phyloP scores from a whole-genome alignment of 2,329 filamentous ascomycete species.

The Claviceps sp. region DNA sequence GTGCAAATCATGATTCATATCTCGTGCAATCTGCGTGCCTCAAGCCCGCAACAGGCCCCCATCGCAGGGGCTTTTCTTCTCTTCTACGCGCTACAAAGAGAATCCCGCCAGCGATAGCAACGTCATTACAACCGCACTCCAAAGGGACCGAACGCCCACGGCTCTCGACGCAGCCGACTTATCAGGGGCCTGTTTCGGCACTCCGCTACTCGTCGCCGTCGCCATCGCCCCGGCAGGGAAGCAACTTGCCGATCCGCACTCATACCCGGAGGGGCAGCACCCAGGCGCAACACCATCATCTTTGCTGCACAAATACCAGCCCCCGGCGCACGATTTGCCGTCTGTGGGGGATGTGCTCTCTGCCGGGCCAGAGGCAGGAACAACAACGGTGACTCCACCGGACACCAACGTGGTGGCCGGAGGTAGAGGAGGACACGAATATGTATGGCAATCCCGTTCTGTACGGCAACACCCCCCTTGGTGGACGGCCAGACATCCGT shows the following conservation, averaged over 20 bases:
- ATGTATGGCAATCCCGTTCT: slow-evolving; percentile 69
- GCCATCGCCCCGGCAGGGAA: slow-evolving; percentile 38
- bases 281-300: slow-evolving; percentile 52
- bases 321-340: slow-evolving; percentile 49
- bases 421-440: slow-evolving; percentile 54
- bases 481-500: slow-evolving; percentile 74
- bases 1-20: background rate
- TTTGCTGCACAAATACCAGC: slow-evolving; percentile 62
- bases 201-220: slow-evolving; percentile 43
- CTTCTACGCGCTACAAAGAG: background rate
- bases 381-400: slow-evolving; percentile 57
- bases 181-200: slow-evolving; percentile 38
- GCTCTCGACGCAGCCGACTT: slow-evolving; percentile 6
- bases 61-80: too few relatives aligned
- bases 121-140: background rate
- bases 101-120: background rate
- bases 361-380: slow-evolving; percentile 39
- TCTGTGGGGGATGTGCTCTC: slow-evolving; percentile 27
- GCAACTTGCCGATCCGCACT: slow-evolving; percentile 61
- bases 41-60: background rate
- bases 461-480: slow-evolving; percentile 79
- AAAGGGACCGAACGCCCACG: background rate
- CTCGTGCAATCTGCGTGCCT: background rate
- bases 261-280: slow-evolving; percentile 71
- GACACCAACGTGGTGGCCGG: slow-evolving; percentile 48